Base-by-base conservation (phyloP, 1,284 basidiomycete genomes). In the Ganoderma lucidum region DNA sequence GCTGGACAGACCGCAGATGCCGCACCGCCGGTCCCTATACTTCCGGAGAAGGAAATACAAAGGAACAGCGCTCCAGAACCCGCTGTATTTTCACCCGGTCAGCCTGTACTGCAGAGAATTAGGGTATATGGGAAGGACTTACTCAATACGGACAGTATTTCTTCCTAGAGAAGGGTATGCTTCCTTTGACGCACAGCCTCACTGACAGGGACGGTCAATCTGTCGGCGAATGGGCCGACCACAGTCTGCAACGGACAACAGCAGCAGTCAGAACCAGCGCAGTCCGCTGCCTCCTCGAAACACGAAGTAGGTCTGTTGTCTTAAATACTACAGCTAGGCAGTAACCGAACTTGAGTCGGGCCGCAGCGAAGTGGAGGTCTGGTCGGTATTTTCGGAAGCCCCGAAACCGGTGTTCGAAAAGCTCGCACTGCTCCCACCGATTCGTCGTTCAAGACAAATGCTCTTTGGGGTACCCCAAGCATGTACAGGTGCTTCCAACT, bases 161-260 rank as follows among this genome's bases (percentile, higher is more conserved):
- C 48, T 53, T 53, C 48, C 48, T 19, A 28, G 48, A 28, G 48
- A 51, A 51, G 48, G 23, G 10, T n/a, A 28, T 53, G 23, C 48
- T 53, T 53, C 48, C 48, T 12, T n/a, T 53, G 23, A 53, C 10
- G 48, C 48, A 53, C 48, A 53, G 48, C 48, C 48, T 28, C 48
- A 28, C 48, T 53, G 48, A 28, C 23, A 28, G 48, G 3, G 3
- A 10, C 48, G n/a, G 9, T 9, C 48, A 23, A n/a, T n/a, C n/a
- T 53, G 23, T 53, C 48, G 23, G 42, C 42, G 42, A 44, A 17
- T 44, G 42, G 15, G 42, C 17, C 42, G 17, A 15, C 42, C 1
- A 15, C 42, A 19, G 42, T 19, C 9, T 41, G 39, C 39, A 2
- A 41, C 12, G 39, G 12, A 41, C 39, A 41, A 41, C 39, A 9